Evolutionary conservation across 225 moss, liverwort and hornwort genomes (phyloP).

Genomic region (Pseudisothecium myosuroides): DNA sequence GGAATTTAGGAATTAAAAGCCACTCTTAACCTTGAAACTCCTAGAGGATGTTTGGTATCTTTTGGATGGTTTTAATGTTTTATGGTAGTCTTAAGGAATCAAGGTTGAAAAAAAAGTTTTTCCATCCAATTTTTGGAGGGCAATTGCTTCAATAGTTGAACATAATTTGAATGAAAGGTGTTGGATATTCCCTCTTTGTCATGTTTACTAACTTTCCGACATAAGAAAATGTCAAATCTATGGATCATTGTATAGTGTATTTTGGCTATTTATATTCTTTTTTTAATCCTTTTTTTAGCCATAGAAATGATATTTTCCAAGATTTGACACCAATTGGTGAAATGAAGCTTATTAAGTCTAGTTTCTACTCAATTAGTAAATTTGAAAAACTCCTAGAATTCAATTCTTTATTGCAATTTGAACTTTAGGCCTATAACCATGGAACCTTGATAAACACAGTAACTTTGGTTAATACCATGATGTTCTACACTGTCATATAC

Average conservation of each 20-base stretch:
- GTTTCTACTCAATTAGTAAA: neutral
- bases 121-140: too few relatives aligned
- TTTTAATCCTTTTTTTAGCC: neutral
- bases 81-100: too few relatives aligned
- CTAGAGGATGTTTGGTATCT: neutral
- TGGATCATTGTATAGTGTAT: neutral
- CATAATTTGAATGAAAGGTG: too few relatives aligned
- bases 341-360: neutral
- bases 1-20: too few relatives aligned
- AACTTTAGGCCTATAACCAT: neutral
- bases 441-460: neutral
- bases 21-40: too few relatives aligned
- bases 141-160: too few relatives aligned
- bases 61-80: too few relatives aligned
- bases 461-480: neutral
- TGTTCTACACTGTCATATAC: neutral
- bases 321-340: neutral
- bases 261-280: neutral
- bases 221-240: neutral
- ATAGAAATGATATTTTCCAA: fast-evolving
- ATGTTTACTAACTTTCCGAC: neutral
- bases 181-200: neutral
- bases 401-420: neutral
- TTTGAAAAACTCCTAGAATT: neutral
- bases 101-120: too few relatives aligned